phyloP scores from a whole-genome alignment of 305 asterid species.

The Petunia hybrid region DNA sequence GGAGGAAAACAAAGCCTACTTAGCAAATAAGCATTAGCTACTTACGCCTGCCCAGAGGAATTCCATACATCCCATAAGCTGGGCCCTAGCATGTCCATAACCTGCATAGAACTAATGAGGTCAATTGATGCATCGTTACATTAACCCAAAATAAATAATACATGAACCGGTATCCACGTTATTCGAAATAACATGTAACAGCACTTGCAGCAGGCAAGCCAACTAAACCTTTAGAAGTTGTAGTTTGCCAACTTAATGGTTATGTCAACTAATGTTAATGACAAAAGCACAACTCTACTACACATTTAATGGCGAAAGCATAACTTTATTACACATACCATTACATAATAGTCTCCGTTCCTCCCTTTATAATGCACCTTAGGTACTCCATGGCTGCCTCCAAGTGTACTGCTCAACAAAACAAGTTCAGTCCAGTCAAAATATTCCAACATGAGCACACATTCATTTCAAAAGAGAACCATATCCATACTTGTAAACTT shows the following conservation, averaged over 20 bases:
- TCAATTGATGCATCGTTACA: constrained; percentile 21
- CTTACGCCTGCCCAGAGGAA: constrained; percentile 35
- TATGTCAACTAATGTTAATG: not conserved
- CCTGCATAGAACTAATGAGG: constrained; percentile 31
- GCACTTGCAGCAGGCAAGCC: not conserved
- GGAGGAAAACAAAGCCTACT: not conserved
- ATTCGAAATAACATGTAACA: constrained; percentile 12
- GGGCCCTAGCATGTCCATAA: constrained; percentile 45
- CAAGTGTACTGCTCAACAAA: constrained; percentile 32
- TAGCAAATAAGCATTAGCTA: constrained; percentile 1
- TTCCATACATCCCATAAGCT: constrained; percentile 44
- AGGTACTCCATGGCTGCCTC: constrained; percentile 37
- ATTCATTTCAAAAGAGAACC: constrained; percentile 23
- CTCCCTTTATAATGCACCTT: constrained; percentile 39
- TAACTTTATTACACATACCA: constrained; percentile 35
- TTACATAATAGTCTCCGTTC: constrained; percentile 34
- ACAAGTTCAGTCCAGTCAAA: constrained; percentile 25
- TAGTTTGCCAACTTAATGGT: not conserved
- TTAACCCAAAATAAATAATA: constrained; percentile 14
- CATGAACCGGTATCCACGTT: constrained; percentile 14
- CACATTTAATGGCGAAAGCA: not conserved
- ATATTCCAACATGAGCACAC: constrained; percentile 21
- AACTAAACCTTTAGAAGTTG: not conserved
- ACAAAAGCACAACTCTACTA: constrained; percentile 15
- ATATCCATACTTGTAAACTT: constrained; percentile 40